Percentiles rank a stretch among this genome's conserved stretches.
Evolutionary conservation across 2,329 filamentous ascomycete species (phyloP).

Genomic region (Periconia sp.): DNA sequence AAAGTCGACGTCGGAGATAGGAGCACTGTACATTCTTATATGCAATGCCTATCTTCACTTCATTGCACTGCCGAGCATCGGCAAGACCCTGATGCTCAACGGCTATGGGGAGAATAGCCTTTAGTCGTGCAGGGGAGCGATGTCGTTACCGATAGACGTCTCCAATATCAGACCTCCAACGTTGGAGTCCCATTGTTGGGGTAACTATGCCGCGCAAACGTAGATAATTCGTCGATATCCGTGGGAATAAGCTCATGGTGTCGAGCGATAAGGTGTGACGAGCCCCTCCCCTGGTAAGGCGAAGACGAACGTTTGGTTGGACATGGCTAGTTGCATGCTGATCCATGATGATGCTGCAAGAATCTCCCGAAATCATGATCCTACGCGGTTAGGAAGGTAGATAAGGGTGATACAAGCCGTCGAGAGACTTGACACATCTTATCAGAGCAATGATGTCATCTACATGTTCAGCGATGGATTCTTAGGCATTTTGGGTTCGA

Average conservation of each 20-base stretch:
- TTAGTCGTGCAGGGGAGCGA: too few species aligned
- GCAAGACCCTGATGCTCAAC: too few species aligned
- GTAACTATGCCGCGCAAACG: background rate
- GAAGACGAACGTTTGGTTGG: background rate
- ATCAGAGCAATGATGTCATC: constrained; percentile 3
- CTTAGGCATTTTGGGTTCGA: too few species aligned
- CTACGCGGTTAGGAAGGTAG: constrained; percentile 9
- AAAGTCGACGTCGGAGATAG: too few species aligned
- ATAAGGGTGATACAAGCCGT: constrained; percentile 7
- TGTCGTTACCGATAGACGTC: background rate
- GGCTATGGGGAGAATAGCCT: too few species aligned
- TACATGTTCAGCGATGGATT: too few species aligned
- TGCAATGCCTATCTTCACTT: too few species aligned
- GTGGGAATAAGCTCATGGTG: background rate
- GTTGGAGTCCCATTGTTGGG: background rate
- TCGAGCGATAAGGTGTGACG: constrained; percentile 9
- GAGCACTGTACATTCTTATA: too few species aligned
- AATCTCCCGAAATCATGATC: background rate
- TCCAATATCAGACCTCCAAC: background rate
- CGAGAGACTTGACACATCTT: constrained; percentile 4
- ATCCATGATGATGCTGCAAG: constrained; percentile 4
- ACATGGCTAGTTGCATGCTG: background rate
- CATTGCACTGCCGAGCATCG: too few species aligned
- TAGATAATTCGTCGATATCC: background rate
- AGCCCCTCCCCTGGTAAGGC: background rate